Conservation (phyloP, 208 protist genomes). For the Trypanosoma boissoni region DNA sequence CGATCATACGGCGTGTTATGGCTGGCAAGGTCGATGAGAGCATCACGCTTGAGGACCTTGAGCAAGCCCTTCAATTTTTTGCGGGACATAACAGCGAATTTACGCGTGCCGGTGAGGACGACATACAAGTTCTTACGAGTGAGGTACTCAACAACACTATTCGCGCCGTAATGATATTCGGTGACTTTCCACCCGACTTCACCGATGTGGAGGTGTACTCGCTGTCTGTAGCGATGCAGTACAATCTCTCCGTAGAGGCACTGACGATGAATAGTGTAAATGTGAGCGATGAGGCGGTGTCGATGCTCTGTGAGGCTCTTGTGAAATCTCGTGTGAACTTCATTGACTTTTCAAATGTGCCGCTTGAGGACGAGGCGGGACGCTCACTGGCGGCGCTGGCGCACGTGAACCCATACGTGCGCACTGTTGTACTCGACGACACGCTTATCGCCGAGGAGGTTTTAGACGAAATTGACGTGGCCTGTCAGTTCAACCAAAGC, state of each 20-base stretch:
- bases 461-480: conserved; percentile 87
- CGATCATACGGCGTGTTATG: conserved; percentile 33
- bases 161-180: conserved; percentile 76
- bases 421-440: conserved; percentile 83
- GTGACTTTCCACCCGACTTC: conserved; percentile 67
- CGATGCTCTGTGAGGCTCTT: conserved; percentile 71
- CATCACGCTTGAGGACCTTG: conserved; percentile 52
- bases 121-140: conserved; percentile 62
- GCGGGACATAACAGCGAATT: conserved; percentile 85
- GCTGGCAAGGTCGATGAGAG: conserved; percentile 30
- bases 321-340: conserved; percentile 74
- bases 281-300: conserved; percentile 80
- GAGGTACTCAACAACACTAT: conserved; percentile 88
- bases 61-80: conserved; percentile 59
- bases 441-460: conserved; percentile 85
- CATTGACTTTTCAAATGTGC: conserved; percentile 83
- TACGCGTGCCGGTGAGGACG: conserved; percentile 56
- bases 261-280: conserved; percentile 81
- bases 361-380: conserved; percentile 80
- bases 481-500: conserved; percentile 89
- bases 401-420: conserved; percentile 78
- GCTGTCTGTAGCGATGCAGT: conserved; percentile 75
- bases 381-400: conserved; percentile 76
- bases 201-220: conserved; percentile 74
- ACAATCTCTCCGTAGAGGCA: conserved; percentile 84